These are phyloP conservation scores for Pyrus bretschneideri DNA, from an alignment of 306 rosid genomes.

Conservation along the genomic window DNA sequence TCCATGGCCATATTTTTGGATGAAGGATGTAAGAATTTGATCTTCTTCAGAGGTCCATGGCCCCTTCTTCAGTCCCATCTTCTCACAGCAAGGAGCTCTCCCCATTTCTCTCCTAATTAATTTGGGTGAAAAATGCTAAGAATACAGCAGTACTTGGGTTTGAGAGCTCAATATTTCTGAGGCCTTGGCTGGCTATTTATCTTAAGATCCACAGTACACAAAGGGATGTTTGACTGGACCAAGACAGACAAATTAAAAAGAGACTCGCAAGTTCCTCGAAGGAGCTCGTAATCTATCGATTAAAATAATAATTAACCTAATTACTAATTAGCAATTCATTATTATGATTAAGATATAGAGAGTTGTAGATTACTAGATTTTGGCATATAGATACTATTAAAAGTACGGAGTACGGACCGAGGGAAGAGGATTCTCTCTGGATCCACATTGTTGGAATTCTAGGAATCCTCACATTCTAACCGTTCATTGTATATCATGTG, in stretches of 20 bases:
- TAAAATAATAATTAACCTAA: not conserved
- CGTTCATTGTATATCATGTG: no score
- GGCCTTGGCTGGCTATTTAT: constrained; percentile 39
- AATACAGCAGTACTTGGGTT: not conserved
- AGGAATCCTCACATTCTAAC: rapidly evolving
- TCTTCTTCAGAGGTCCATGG: constrained; percentile 94
- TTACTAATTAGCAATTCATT: not conserved
- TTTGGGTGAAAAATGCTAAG: not conserved
- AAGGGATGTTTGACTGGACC: constrained; percentile 16
- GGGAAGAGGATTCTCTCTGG: no score
- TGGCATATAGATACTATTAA: not conserved
- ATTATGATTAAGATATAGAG: not conserved
- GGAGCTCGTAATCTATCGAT: not conserved
- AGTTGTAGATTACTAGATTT: not conserved
- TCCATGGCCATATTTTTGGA: constrained; percentile 59
- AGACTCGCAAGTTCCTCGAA: constrained; percentile 41
- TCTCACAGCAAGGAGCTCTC: constrained; percentile 96
- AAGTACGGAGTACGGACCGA: not conserved
- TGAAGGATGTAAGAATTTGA: constrained; percentile 49
- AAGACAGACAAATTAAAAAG: constrained; percentile 18
- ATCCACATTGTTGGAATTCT: no score
- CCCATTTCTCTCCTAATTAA: constrained; percentile 42
- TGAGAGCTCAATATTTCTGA: not conserved
- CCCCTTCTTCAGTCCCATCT: constrained; percentile 86
- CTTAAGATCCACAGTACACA: constrained; percentile 12